Percentiles rank a stretch among this genome's conserved stretches.
phyloP scores from a whole-genome alignment of 345 rosid species.

The Isatis tinctoria region DNA sequence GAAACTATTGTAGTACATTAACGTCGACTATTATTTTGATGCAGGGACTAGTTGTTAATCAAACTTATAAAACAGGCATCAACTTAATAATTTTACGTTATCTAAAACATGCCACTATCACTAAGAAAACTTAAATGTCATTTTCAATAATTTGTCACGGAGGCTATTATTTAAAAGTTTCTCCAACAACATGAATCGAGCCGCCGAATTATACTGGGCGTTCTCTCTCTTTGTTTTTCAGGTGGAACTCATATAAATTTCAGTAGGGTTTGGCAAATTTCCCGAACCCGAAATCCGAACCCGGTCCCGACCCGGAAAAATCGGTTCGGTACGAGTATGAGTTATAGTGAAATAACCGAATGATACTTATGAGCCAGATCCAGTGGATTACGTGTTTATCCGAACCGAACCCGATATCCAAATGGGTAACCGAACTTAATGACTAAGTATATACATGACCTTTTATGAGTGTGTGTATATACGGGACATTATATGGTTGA shows the following conservation, averaged over 20 bases:
- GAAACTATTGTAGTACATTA: not conserved
- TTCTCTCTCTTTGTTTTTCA: not conserved
- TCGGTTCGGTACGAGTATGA: too few relatives aligned
- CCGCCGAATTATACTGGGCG: constrained; percentile 21
- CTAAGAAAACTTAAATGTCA: not conserved
- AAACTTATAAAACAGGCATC: not conserved
- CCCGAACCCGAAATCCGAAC: too few relatives aligned
- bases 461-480: too few relatives aligned
- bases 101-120: not conserved
- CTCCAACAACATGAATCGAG: not conserved
- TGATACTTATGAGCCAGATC: too few relatives aligned
- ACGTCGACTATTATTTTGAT: not conserved
- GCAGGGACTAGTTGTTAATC: not conserved
- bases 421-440: too few relatives aligned
- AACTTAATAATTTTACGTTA: not conserved
- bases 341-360: too few relatives aligned
- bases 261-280: too few relatives aligned
- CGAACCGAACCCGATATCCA: too few relatives aligned
- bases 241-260: not conserved
- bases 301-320: too few relatives aligned
- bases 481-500: too few relatives aligned
- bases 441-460: too few relatives aligned
- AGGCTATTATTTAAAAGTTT: not conserved
- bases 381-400: too few relatives aligned
- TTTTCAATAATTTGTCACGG: constrained; percentile 1